Percentiles rank a stretch among this genome's conserved stretches.
Conservation (phyloP, 495 filamentous ascomycete genomes). For the Oleoguttula mirabilis region DNA sequence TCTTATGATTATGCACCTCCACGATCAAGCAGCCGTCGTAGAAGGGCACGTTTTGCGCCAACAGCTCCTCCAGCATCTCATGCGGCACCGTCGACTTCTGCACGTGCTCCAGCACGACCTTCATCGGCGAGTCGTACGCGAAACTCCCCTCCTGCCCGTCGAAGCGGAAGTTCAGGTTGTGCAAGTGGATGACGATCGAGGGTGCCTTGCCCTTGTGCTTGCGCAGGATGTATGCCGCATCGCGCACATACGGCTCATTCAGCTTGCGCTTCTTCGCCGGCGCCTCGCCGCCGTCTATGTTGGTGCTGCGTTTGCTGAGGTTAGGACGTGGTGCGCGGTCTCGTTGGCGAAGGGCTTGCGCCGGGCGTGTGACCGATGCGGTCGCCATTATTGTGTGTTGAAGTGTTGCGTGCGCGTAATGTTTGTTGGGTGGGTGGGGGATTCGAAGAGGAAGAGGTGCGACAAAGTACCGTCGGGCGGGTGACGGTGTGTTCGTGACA, state of each 20-base stretch:
- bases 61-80: slow-evolving; percentile 60
- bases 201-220: slow-evolving; percentile 68
- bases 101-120: slow-evolving; percentile 66
- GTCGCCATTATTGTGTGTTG: slow-evolving; percentile 13
- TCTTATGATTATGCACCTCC: slow-evolving; percentile 74
- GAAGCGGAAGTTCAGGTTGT: slow-evolving; percentile 78
- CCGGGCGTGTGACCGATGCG: slow-evolving; percentile 7
- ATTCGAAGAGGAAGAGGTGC: too few species aligned
- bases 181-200: slow-evolving; percentile 74
- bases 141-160: slow-evolving; percentile 91
- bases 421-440: too few species aligned
- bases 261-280: slow-evolving; percentile 12
- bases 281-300: background rate
- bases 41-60: slow-evolving; percentile 57
- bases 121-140: slow-evolving; percentile 82
- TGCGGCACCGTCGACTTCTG: slow-evolving; percentile 54
- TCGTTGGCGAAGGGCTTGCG: slow-evolving; percentile 7
- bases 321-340: slow-evolving; percentile 1
- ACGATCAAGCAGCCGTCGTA: slow-evolving; percentile 96
- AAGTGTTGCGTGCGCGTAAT: too few species aligned
- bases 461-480: too few species aligned
- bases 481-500: too few species aligned
- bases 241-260: slow-evolving; percentile 27
- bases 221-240: slow-evolving; percentile 62
- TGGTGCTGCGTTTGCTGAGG: slow-evolving; percentile 5